These are phyloP conservation scores for Metschnikowia koreensis DNA, from an alignment of 805 yeast species.

Conservation along the genomic window DNA sequence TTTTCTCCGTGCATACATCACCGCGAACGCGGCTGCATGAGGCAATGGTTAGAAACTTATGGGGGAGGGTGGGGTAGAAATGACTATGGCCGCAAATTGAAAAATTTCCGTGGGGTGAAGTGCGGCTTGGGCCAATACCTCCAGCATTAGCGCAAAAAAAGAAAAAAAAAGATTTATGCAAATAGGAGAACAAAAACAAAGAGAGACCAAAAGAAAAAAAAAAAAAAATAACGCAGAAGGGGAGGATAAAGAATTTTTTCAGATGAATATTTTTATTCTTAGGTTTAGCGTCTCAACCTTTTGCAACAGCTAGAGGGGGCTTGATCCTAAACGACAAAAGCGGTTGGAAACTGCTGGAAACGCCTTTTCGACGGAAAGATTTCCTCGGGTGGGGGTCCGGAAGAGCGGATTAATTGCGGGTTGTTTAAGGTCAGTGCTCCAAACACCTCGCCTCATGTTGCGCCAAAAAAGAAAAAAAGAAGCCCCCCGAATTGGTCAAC, in stretches of 20 bases:
- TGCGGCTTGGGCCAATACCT: conserved; percentile 1
- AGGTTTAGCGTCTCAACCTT: no score
- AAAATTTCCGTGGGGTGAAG: not conserved
- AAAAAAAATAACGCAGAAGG: not conserved
- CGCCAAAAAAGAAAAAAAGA: not conserved
- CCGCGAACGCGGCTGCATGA: conserved; percentile 7
- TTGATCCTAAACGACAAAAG: no score
- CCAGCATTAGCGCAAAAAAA: not conserved
- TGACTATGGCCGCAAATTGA: not conserved
- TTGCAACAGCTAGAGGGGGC: no score
- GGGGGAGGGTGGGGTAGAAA: conserved; percentile 11
- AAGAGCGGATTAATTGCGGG: conserved; percentile 10
- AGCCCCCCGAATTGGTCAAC: not conserved
- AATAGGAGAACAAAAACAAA: not conserved
- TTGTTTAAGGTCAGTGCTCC: not conserved
- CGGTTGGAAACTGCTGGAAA: no score
- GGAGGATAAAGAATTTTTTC: no score
- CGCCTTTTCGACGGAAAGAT: not conserved
- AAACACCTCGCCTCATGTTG: conserved; percentile 2
- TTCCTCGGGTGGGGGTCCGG: conserved; percentile 4
- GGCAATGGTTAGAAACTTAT: conserved; percentile 5
- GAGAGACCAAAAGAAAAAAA: not conserved
- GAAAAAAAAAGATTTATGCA: not conserved
- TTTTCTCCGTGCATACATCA: conserved; percentile 17
- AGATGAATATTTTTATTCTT: no score